These are phyloP conservation scores for Lophiotrema nucula DNA, from an alignment of 495 filamentous ascomycete genomes.

Conservation along the genomic window DNA sequence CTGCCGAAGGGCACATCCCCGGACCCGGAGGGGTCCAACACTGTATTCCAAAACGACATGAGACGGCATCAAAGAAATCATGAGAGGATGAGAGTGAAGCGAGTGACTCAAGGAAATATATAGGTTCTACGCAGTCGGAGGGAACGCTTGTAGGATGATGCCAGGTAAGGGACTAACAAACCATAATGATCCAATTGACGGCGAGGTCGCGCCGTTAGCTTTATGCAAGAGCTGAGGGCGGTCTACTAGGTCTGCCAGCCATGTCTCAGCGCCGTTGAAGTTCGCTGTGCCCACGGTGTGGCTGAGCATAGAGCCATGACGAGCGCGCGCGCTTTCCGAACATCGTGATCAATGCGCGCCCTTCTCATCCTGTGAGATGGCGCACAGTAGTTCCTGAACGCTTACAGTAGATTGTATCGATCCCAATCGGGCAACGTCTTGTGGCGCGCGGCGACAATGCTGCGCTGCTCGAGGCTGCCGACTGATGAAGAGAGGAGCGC, in stretches of 20 bases:
- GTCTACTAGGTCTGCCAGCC: too few species aligned
- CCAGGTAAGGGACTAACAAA: too few species aligned
- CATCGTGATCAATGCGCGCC: neutral
- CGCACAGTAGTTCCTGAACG: too few species aligned
- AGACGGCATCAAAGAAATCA: conserved; percentile 13
- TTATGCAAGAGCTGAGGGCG: conserved; percentile 19
- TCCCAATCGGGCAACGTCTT: neutral
- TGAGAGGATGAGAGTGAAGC: conserved; percentile 1
- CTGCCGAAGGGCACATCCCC: conserved; percentile 14
- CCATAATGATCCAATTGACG: too few species aligned
- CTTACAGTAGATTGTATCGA: too few species aligned
- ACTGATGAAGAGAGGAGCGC: too few species aligned
- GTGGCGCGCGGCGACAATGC: neutral
- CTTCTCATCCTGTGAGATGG: neutral
- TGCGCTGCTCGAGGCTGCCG: too few species aligned
- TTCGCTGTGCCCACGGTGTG: conserved; percentile 2
- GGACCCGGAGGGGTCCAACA: conserved; percentile 10
- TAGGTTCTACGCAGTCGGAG: too few species aligned
- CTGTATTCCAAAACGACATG: conserved; percentile 29
- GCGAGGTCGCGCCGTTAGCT: neutral
- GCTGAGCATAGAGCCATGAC: conserved; percentile 9
- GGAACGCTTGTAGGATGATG: too few species aligned
- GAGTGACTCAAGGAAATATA: neutral
- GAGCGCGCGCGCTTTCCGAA: neutral
- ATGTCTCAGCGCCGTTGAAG: conserved; percentile 11